Evolutionary conservation across 73 alveolate species (phyloP).

Genomic region (Urostyla sp.): DNA sequence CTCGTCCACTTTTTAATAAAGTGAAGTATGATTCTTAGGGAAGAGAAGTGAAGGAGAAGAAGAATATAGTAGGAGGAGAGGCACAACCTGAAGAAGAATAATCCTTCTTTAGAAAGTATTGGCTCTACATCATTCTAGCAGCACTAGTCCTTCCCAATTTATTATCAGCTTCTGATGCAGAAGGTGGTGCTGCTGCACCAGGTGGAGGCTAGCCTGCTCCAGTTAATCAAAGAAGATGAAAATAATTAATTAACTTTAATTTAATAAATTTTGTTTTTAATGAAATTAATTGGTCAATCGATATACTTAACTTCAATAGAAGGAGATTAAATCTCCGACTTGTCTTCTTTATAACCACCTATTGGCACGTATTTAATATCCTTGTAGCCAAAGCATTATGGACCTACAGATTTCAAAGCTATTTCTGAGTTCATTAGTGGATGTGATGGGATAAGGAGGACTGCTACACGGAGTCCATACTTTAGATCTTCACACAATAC

Average conservation of each 20-base stretch:
- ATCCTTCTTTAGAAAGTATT: constrained; percentile 44
- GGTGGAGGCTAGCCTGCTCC: constrained; percentile 39
- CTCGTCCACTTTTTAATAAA: constrained; percentile 47
- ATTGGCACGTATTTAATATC: no score
- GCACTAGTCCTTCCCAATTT: constrained; percentile 29
- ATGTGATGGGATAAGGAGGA: neutral
- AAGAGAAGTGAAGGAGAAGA: constrained; percentile 33
- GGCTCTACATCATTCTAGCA: constrained; percentile 46
- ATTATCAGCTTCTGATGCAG: constrained; percentile 4
- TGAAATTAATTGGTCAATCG: neutral
- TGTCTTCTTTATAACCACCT: no score
- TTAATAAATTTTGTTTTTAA: neutral
- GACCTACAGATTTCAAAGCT: constrained; percentile 20
- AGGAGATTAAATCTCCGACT: no score
- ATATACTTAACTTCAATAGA: no score
- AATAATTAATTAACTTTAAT: neutral
- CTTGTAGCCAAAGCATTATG: neutral
- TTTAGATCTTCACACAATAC: constrained; percentile 11
- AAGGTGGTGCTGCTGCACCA: constrained; percentile 16
- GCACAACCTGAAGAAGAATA: constrained; percentile 45
- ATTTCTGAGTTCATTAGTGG: constrained; percentile 1
- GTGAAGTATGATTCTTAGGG: constrained; percentile 43
- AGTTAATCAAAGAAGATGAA: constrained; percentile 35
- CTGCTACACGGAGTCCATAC: constrained; percentile 33
- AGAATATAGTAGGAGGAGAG: neutral